Conservation (phyloP, 1,139 yeast species). For the Magnusiomyces suaveolens region DNA sequence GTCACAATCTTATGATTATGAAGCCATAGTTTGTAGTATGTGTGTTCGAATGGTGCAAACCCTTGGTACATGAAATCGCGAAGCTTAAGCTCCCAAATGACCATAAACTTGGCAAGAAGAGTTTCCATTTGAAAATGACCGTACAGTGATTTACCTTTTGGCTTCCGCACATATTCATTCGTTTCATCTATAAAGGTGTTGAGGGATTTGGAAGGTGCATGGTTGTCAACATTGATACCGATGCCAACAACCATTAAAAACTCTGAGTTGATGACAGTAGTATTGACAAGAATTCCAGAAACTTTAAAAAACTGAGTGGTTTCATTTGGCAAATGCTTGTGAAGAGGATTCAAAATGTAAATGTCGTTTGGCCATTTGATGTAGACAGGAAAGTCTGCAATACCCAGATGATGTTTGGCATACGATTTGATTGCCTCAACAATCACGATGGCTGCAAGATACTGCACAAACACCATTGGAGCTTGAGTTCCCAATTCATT, state of each 20-base stretch:
- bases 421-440: slow-evolving; percentile 66
- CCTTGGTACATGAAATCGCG: slow-evolving; percentile 54
- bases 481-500: slow-evolving; percentile 32
- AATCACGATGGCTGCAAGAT: slow-evolving; percentile 71
- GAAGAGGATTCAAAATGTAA: slow-evolving; percentile 55
- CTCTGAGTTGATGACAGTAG: slow-evolving; percentile 49
- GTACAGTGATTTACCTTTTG: slow-evolving; percentile 15
- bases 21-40: slow-evolving; percentile 79
- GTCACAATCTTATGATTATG: slow-evolving; percentile 61
- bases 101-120: slow-evolving; percentile 61
- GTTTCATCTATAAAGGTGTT: slow-evolving; percentile 51
- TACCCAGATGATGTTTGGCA: slow-evolving; percentile 48
- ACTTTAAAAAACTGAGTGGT: slow-evolving; percentile 49
- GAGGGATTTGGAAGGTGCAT: slow-evolving; percentile 87
- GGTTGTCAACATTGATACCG: slow-evolving; percentile 75
- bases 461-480: slow-evolving; percentile 73
- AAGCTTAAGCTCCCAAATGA: slow-evolving; percentile 52
- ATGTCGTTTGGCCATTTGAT: slow-evolving; percentile 98
- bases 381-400: slow-evolving; percentile 54
- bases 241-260: slow-evolving; percentile 66
- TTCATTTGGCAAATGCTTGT: not conserved
- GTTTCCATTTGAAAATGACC: slow-evolving; percentile 40
- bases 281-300: slow-evolving; percentile 77
- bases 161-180: slow-evolving; percentile 41
- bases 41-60: slow-evolving; percentile 55